Conservation (phyloP, 805 yeast species). For the Lipomyces chichibuensis region DNA sequence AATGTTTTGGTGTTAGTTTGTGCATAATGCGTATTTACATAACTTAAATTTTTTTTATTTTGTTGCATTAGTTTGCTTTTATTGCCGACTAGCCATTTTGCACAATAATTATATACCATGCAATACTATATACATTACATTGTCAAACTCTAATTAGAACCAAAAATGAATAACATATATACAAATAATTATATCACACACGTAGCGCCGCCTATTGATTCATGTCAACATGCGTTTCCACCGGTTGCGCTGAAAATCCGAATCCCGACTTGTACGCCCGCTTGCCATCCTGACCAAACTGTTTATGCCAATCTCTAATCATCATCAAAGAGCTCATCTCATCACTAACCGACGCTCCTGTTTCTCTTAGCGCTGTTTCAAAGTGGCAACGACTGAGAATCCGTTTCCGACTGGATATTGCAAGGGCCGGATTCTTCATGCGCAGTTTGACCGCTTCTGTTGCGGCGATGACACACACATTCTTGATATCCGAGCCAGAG, state of each 20-base stretch:
- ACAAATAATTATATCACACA: neutral
- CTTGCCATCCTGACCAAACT: conserved; percentile 27
- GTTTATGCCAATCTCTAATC: conserved; percentile 33
- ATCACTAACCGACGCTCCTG: conserved; percentile 31
- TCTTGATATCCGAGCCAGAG: conserved; percentile 82
- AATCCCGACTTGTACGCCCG: neutral
- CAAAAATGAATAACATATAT: neutral
- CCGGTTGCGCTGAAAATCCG: neutral
- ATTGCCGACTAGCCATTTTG: neutral
- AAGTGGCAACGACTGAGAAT: conserved; percentile 24
- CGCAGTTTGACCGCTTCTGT: conserved; percentile 71
- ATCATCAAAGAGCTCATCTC: conserved; percentile 29
- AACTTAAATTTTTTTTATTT: neutral
- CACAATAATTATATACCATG: neutral
- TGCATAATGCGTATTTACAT: neutral
- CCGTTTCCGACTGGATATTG: conserved; percentile 36
- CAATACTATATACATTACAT: neutral
- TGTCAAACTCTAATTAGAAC: neutral
- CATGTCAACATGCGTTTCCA: neutral
- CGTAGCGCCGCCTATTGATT: neutral
- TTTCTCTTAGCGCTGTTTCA: conserved; percentile 26
- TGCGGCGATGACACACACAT: conserved; percentile 80
- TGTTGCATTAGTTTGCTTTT: neutral
- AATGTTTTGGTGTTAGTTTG: neutral
- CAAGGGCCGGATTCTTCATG: conserved; percentile 1